Conservation (phyloP, 148 eudicot genomes). For the Vaccinium myrtillus region DNA sequence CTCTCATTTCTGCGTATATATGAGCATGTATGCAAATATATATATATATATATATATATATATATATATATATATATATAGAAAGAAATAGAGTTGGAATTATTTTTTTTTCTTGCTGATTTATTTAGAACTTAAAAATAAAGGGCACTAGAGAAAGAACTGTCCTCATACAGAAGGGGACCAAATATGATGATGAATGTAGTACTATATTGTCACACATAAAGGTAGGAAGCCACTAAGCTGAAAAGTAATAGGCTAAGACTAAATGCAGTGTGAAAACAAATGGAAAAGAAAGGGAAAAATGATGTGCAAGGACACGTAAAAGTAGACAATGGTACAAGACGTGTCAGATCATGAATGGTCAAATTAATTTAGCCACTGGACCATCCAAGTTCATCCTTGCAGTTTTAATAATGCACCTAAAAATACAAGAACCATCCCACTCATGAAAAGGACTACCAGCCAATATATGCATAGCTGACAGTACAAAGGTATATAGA, state of each 20-base stretch:
- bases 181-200: conserved; percentile 9
- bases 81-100: background rate
- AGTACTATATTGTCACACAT: background rate
- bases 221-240: background rate
- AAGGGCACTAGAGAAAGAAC: background rate
- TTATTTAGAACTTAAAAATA: background rate
- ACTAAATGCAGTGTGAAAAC: conserved; percentile 16
- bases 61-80: background rate
- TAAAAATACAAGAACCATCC: conserved; percentile 16
- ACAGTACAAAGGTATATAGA: background rate
- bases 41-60: background rate
- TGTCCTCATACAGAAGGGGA: background rate
- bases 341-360: conserved; percentile 12
- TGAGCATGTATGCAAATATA: background rate
- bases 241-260: conserved; percentile 15
- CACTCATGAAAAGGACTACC: conserved; percentile 20
- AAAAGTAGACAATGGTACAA: background rate
- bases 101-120: background rate
- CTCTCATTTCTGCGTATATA: background rate
- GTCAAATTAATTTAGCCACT: background rate
- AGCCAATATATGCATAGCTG: background rate
- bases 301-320: conserved; percentile 9
- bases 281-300: background rate
- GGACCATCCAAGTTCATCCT: conserved; percentile 12
- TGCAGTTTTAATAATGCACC: conserved; percentile 18